Percentiles rank a stretch among this genome's conserved stretches.
These are phyloP conservation scores for Boletus insuetus DNA, from an alignment of 768 basidiomycete genomes.

Conservation along the genomic window DNA sequence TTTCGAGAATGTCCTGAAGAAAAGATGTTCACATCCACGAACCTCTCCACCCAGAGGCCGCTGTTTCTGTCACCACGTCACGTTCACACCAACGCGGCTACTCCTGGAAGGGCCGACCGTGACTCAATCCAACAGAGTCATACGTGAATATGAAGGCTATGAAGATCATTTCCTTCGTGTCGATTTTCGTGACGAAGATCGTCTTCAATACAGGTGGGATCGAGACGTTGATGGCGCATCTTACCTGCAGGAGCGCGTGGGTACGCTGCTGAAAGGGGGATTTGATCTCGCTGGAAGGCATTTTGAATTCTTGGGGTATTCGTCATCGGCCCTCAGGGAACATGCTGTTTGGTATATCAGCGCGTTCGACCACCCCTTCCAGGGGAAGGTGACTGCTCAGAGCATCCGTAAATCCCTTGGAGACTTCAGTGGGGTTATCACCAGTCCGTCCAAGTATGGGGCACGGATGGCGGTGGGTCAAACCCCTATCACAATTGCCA, in stretches of 20 bases:
- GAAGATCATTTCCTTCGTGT: constrained; percentile 77
- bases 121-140: constrained; percentile 76
- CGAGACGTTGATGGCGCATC: constrained; percentile 56
- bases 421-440: constrained; percentile 58
- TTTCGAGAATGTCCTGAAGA: constrained; percentile 38
- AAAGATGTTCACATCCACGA: constrained; percentile 16
- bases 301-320: constrained; percentile 84
- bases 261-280: constrained; percentile 55
- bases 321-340: constrained; percentile 69
- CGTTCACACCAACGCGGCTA: constrained; percentile 71
- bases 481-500: background rate
- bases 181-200: constrained; percentile 82
- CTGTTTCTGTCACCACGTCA: constrained; percentile 72
- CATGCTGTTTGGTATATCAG: constrained; percentile 83
- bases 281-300: constrained; percentile 66
- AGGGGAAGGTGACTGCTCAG: constrained; percentile 49
- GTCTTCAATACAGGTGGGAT: constrained; percentile 69
- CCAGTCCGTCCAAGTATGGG: constrained; percentile 73
- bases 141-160: constrained; percentile 60
- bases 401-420: constrained; percentile 64
- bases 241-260: constrained; percentile 60
- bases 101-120: constrained; percentile 75
- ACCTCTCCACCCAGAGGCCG: constrained; percentile 33
- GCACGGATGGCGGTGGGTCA: constrained; percentile 60
- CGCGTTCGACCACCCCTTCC: constrained; percentile 56